Percentiles rank a stretch among this genome's conserved stretches.
Evolutionary conservation across 345 rosid genomes (phyloP).

Genomic region (Excoecaria cochinchinensis): DNA sequence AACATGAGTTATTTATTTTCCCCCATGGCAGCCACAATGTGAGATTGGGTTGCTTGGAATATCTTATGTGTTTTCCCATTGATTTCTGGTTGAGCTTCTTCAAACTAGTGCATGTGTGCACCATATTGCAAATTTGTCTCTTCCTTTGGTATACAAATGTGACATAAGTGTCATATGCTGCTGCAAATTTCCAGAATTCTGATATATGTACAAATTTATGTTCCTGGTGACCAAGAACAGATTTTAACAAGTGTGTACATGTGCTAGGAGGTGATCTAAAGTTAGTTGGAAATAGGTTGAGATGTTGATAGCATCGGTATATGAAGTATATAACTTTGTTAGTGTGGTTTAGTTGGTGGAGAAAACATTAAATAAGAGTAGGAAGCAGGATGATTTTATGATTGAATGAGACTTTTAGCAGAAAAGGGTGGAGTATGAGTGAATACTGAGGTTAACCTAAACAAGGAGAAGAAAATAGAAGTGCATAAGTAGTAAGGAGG

Average conservation of each 20-base stretch:
- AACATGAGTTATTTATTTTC: neutral
- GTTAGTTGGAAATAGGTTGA: neutral
- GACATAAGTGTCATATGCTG: neutral
- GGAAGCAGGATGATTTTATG: neutral
- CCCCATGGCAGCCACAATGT: neutral
- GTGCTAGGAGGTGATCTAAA: neutral
- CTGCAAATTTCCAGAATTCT: neutral
- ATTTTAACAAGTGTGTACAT: neutral
- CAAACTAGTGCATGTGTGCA: neutral
- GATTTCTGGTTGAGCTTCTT: neutral
- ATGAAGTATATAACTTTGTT: neutral
- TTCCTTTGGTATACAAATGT: neutral
- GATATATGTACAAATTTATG: neutral
- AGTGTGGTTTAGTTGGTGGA: neutral
- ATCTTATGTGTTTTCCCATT: neutral
- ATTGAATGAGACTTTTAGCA: neutral
- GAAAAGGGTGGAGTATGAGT: neutral
- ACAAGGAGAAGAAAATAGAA: neutral
- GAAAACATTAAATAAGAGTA: neutral
- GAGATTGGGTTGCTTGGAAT: neutral
- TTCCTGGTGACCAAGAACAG: neutral
- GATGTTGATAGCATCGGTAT: neutral
- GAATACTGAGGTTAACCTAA: neutral
- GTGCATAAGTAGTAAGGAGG: neutral
- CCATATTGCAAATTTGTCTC: neutral